These are phyloP conservation scores for Solanum dulcamara DNA, from an alignment of 257 asterid species.

Conservation along the genomic window DNA sequence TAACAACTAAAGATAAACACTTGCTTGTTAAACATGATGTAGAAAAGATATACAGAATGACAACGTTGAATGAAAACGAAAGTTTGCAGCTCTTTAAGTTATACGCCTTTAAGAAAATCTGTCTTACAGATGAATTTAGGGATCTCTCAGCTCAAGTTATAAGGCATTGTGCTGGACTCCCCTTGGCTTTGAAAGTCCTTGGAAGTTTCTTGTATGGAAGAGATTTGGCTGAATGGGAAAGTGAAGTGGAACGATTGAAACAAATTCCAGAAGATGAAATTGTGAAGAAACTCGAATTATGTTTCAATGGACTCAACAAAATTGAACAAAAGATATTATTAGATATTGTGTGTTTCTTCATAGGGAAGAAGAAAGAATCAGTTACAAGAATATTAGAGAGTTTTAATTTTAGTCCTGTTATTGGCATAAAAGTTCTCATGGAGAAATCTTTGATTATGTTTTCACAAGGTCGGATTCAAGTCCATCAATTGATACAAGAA, in stretches of 20 bases:
- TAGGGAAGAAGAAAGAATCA: not conserved
- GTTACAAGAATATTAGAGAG: not conserved
- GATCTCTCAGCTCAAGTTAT: not conserved
- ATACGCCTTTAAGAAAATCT: not conserved
- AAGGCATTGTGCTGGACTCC: not conserved
- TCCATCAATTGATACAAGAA: not conserved
- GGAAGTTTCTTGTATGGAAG: not conserved
- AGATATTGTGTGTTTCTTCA: constrained; percentile 2
- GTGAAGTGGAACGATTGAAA: not conserved
- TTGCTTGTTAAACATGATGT: not conserved
- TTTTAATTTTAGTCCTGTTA: not conserved
- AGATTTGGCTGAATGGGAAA: not conserved
- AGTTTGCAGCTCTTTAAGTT: not conserved
- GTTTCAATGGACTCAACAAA: not conserved
- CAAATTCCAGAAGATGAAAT: not conserved
- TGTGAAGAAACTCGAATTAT: not conserved
- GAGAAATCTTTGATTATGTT: not conserved
- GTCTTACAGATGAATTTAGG: not conserved
- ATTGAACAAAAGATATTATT: not conserved
- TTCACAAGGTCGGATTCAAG: not conserved
- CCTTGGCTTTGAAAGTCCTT: constrained; percentile 1
- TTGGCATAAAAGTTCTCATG: not conserved
- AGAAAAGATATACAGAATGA: not conserved
- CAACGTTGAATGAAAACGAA: not conserved
- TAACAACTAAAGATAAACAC: not conserved